Evolutionary conservation across 2,329 filamentous ascomycete genomes (phyloP).

Genomic region (Fusarium setosum): DNA sequence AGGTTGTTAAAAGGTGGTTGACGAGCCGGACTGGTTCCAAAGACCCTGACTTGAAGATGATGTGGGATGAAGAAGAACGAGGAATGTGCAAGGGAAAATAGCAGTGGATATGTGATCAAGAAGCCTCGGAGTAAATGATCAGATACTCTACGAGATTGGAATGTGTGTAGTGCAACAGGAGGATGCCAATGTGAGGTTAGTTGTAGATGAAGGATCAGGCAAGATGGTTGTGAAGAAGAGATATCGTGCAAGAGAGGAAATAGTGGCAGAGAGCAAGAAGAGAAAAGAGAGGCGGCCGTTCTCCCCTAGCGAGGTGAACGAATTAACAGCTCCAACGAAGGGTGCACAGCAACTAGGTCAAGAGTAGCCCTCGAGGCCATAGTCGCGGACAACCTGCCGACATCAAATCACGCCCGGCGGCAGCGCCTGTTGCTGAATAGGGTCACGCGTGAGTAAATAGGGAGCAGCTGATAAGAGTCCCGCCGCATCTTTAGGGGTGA

Average conservation of each 20-base stretch:
- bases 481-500: background rate
- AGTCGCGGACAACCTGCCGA: background rate
- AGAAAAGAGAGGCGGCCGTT: background rate
- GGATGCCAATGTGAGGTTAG: no score
- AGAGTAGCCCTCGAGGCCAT: background rate
- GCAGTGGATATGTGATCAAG: no score
- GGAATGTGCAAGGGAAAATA: no score
- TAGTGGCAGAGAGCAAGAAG: background rate
- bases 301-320: background rate
- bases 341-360: background rate
- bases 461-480: no score
- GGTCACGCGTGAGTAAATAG: background rate
- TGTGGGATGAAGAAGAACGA: no score
- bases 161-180: no score
- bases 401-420: background rate
- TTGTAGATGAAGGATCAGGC: no score
- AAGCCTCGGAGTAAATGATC: no score
- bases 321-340: background rate
- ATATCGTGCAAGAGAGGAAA: background rate
- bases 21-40: no score
- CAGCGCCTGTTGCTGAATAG: background rate
- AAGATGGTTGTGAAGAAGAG: background rate
- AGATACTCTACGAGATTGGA: no score
- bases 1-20: no score
- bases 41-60: no score